Conservation (phyloP, 148 eudicot genomes). For the Limonium bicolor region DNA sequence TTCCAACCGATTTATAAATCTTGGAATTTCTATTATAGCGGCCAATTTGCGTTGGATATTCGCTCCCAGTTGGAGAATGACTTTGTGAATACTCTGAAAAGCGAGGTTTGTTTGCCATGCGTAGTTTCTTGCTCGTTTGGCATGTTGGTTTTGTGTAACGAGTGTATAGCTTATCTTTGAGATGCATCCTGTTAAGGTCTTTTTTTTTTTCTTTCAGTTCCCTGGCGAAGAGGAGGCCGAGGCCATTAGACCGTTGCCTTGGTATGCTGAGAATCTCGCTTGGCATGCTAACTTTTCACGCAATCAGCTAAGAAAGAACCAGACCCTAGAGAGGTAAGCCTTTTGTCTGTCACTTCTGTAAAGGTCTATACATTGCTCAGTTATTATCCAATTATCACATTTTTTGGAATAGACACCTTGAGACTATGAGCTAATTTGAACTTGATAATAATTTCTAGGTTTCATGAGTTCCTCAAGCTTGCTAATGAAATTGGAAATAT, state of each 20-base stretch:
- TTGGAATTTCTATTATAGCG: too few species aligned
- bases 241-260: conserved; percentile 69
- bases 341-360: background rate
- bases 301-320: conserved; percentile 80
- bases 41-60: conserved; percentile 68
- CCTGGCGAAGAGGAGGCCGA: conserved; percentile 59
- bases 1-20: background rate
- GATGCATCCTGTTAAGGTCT: too few species aligned
- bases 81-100: conserved; percentile 65
- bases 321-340: conserved; percentile 68
- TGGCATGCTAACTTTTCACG: conserved; percentile 96
- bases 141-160: too few species aligned
- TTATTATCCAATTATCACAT: too few species aligned
- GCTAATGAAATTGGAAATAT: conserved; percentile 96
- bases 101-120: conserved; percentile 65
- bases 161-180: too few species aligned
- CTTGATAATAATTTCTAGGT: conserved; percentile 46
- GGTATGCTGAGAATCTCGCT: conserved; percentile 94
- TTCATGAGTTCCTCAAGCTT: conserved; percentile 90
- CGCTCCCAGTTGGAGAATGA: conserved; percentile 69
- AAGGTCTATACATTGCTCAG: too few species aligned
- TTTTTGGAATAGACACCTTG: too few species aligned
- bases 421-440: too few species aligned
- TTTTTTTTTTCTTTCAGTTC: too few species aligned
- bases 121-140: too few species aligned